Evolutionary conservation across 768 basidiomycete genomes (phyloP).

Genomic region (Amyloporia xantha): DNA sequence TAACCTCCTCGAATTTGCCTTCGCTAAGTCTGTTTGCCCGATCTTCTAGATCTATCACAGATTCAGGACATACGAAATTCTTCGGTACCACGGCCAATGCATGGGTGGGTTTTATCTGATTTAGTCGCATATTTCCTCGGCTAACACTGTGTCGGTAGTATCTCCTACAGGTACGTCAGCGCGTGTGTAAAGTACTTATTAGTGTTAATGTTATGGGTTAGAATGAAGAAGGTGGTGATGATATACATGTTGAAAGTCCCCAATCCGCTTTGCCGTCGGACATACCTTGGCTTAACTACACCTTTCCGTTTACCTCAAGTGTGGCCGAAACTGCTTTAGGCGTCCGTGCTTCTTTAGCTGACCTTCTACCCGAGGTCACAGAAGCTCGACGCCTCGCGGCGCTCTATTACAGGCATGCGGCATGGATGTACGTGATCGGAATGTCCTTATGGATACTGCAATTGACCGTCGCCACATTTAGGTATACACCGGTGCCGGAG

Average conservation of each 20-base stretch:
- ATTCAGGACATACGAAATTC: slow-evolving; percentile 56
- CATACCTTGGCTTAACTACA: slow-evolving; percentile 51
- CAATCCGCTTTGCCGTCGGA: slow-evolving; percentile 41
- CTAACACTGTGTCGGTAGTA: slow-evolving; percentile 35
- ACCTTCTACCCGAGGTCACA: slow-evolving; percentile 36
- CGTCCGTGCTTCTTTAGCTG: slow-evolving; percentile 38
- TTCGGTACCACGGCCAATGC: slow-evolving; percentile 63
- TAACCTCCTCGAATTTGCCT: too few species aligned
- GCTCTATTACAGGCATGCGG: slow-evolving; percentile 60
- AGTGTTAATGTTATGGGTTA: too few species aligned
- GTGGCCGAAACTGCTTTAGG: slow-evolving; percentile 37
- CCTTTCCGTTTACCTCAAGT: slow-evolving; percentile 48
- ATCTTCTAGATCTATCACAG: slow-evolving; percentile 49
- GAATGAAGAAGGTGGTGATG: slow-evolving; percentile 56
- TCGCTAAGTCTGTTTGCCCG: slow-evolving; percentile 8
- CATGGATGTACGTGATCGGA: slow-evolving; percentile 53
- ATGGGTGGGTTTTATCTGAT: slow-evolving; percentile 41
- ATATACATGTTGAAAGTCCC: slow-evolving; percentile 37
- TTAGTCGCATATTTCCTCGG: not conserved
- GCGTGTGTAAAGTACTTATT: not conserved
- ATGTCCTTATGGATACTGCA: not conserved
- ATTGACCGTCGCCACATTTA: slow-evolving; percentile 18
- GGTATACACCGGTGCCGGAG: slow-evolving; percentile 64
- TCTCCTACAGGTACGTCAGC: slow-evolving; percentile 51
- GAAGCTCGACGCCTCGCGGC: slow-evolving; percentile 33